A percentile compares a stretch with the other conserved stretches of the same genome.
phyloP scores from a whole-genome alignment of 331 rosid genomes.

The Quercus lobata region DNA sequence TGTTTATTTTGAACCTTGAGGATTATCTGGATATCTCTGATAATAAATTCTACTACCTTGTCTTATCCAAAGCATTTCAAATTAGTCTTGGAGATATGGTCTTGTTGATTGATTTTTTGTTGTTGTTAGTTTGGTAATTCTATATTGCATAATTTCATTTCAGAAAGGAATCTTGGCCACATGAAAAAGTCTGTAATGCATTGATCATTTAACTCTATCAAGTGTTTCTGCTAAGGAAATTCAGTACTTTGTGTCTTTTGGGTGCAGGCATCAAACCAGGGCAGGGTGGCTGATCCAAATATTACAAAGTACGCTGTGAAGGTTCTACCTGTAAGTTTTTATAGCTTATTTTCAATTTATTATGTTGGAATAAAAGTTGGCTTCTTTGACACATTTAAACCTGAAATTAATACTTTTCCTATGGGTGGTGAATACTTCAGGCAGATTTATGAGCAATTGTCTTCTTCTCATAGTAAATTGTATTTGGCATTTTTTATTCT shows the following conservation, averaged over 20 bases:
- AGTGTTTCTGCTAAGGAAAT: neutral
- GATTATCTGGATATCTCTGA: no score
- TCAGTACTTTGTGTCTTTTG: slow-evolving; percentile 20
- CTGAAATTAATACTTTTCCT: neutral
- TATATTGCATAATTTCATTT: no score
- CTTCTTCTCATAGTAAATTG: neutral
- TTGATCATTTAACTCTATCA: neutral
- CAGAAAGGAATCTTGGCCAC: no score
- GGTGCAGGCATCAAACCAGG: slow-evolving; percentile 59
- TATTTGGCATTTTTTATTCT: neutral
- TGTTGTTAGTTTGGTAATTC: no score
- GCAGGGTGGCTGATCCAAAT: slow-evolving; percentile 71
- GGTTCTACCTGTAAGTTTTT: slow-evolving; percentile 82
- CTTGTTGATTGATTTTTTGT: no score
- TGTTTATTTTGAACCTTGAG: no score
- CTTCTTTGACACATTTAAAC: neutral
- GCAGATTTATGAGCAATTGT: neutral
- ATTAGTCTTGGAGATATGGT: no score
- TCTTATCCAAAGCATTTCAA: no score
- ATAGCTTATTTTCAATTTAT: slow-evolving; percentile 4
- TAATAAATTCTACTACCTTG: no score
- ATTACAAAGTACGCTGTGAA: slow-evolving; percentile 78
- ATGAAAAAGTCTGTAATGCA: neutral
- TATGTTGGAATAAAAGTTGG: neutral
- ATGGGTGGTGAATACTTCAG: neutral